Evolutionary conservation across 2,329 filamentous ascomycete species (phyloP), one percentile per base, ranked within the genome.

Genomic region (Pseudogymnoascus sp.): DNA sequence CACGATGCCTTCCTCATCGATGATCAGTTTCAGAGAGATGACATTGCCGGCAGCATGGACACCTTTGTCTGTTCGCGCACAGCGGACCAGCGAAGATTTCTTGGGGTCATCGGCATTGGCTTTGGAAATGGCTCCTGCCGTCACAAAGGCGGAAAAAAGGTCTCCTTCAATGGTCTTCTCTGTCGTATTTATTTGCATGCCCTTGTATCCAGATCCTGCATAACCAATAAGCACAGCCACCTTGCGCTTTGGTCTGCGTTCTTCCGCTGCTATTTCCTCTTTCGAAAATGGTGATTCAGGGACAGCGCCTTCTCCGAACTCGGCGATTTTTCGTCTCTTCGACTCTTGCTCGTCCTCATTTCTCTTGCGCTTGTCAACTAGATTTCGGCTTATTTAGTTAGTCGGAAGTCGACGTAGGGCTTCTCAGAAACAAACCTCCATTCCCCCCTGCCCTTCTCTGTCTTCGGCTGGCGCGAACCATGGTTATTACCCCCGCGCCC

Each of bases 141-240:
- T 85, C 66, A 99, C 89, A 69, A 99, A 93, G 2, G 94, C 94
- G 33, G 86, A 84, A 77, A 99, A 99, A 2, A 99, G 80, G 70
- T 99, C 94, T 47, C 93, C 90, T 77, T 99, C 94, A 67, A 99
- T 97, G 0, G 93, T 99, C 78, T 92, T 92, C 73, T 96, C 87
- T 67, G 86, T 78, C 70, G 81, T 81, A 74, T 88, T 87, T 73
- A 99, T 89, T 77, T 99, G 94, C 87, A 99, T 95, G 71, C 94
- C 94, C 77, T 91, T 92, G 80, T 99, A 99, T 14, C 94, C 94
- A 8, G 91, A 96, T 60, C 94, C 94, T 5, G 92, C 92, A 75
- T 99, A 99, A 14, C 94, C 94, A 69, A 99, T 87, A 80, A 97
- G 79, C 33, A 99, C 92, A 42, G 93, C 94, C 60, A 97, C 93